Evolutionary conservation across 2,329 filamentous ascomycete species (phyloP).

Genomic region (Akanthomyces muscarius): DNA sequence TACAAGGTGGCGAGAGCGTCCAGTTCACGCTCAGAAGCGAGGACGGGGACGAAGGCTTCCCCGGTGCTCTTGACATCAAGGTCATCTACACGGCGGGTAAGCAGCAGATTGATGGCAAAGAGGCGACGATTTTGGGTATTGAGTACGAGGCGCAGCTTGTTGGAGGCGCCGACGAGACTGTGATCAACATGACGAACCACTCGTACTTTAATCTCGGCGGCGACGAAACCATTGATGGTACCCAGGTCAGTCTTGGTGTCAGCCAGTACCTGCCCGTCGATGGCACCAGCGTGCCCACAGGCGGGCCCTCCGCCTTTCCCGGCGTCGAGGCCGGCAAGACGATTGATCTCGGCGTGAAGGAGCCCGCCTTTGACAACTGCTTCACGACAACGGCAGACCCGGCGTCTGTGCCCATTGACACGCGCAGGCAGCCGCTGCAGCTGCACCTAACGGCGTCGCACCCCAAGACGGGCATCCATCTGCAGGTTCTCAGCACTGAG

Average conservation of each 20-base stretch:
- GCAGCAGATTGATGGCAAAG: slow-evolving; percentile 56
- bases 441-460: slow-evolving; percentile 71
- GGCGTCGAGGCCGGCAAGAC: slow-evolving; percentile 60
- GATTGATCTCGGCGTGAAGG: slow-evolving; percentile 67
- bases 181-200: slow-evolving; percentile 92
- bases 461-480: slow-evolving; percentile 67
- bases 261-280: slow-evolving; percentile 70
- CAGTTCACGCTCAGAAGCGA: slow-evolving; percentile 63
- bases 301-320: slow-evolving; percentile 60
- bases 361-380: slow-evolving; percentile 84
- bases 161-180: slow-evolving; percentile 79
- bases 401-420: slow-evolving; percentile 59
- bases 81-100: slow-evolving; percentile 76
- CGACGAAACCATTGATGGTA: slow-evolving; percentile 50
- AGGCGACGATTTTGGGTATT: slow-evolving; percentile 70
- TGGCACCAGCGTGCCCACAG: slow-evolving; percentile 67
- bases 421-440: slow-evolving; percentile 57
- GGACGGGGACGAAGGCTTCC: slow-evolving; percentile 86
- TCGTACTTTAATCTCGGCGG: slow-evolving; percentile 69
- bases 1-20: slow-evolving; percentile 61
- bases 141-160: slow-evolving; percentile 87
- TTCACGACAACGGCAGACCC: slow-evolving; percentile 72
- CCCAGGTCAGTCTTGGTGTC: slow-evolving; percentile 62
- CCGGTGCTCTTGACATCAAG: slow-evolving; percentile 73
- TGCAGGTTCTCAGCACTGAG: slow-evolving; percentile 87